A percentile compares a stretch with the other conserved stretches of the same genome.
Evolutionary conservation across 441 rosid genomes (phyloP).

Genomic region (Heliophila coronopifolia): DNA sequence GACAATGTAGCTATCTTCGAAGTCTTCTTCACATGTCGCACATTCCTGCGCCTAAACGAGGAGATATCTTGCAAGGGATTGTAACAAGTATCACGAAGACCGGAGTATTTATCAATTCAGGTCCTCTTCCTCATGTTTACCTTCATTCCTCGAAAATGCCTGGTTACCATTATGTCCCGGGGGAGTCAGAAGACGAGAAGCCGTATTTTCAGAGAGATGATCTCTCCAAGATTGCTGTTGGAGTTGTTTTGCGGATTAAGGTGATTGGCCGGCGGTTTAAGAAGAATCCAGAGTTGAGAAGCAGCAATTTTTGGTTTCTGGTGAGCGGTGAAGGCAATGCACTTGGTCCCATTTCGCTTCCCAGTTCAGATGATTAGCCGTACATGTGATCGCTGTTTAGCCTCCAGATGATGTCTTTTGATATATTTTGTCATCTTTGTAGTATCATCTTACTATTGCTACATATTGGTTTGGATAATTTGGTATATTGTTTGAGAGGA

Average conservation of each 20-base stretch:
- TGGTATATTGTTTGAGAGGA: no score
- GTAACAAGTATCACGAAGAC: not conserved
- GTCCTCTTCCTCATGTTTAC: constrained; percentile 24
- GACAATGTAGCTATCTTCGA: not conserved
- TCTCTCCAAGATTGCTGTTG: constrained; percentile 24
- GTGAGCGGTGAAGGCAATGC: constrained; percentile 18
- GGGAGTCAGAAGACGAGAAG: not conserved
- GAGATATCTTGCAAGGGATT: constrained; percentile 27
- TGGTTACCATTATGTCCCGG: constrained; percentile 13
- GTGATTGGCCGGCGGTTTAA: constrained; percentile 24
- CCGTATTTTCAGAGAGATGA: constrained; percentile 23
- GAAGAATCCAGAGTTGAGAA: constrained; percentile 2
- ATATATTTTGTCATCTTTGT: no score
- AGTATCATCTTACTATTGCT: no score
- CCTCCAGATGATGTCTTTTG: no score
- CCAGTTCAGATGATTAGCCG: constrained; percentile 24
- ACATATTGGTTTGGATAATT: no score
- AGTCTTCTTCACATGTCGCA: constrained; percentile 32
- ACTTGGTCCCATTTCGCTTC: constrained; percentile 29
- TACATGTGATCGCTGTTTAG: no score
- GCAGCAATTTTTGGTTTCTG: constrained; percentile 15
- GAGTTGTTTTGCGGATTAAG: constrained; percentile 22
- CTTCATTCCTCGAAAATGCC: constrained; percentile 25
- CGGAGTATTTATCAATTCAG: constrained; percentile 19
- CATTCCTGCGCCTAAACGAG: constrained; percentile 28